Evolutionary conservation across 2,329 filamentous ascomycete genomes (phyloP), one percentile per base, ranked within the genome.

Genomic region (Fusarium sp.): DNA sequence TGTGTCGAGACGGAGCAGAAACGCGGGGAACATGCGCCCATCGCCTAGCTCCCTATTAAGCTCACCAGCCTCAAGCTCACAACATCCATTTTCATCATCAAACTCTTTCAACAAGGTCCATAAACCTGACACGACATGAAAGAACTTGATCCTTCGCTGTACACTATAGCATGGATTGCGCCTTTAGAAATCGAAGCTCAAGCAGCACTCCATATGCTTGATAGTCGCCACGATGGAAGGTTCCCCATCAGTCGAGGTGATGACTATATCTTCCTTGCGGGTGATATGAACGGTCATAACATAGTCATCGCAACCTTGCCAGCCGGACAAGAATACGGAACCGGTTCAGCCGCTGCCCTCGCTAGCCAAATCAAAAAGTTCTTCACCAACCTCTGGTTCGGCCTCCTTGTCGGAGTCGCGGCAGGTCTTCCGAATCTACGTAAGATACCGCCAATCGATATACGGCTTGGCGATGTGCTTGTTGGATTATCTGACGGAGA

Each of bases 381-480:
- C 47, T 82, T 82, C 31, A 78, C 77, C 0, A 82, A 81, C 50
- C 71, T 84, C 18, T 80, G 79, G 76, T 81, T 81, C 38, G 79
- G 80, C 1, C 71, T 84, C 2, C 71, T 83, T 3, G 80, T 83
- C 14, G 81, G 81, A 29, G 75, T 83, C 14, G 80, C 79, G 8
- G 78, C 80, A 1, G 81, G 81, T 0, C 75, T 83, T 4, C 81
- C 80, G 0, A 72, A 79, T 33, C 65, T 80, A 5, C 53, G 45
- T 2, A 38, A 53, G 42, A 53, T 2, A 4, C 79, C 80, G 0
- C 72, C 75, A 4, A 70, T 72, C 4, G 81, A 83, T 65, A 83
- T 83, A 17, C 78, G 81, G 6, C 75, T 83, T n/a, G 81, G 81
- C 2, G 80, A 83, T 67, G 75, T 83, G 0, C 75, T 83, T 9